phyloP scores from a whole-genome alignment of 2,329 filamentous ascomycete species.

The Colletotrichum sojae region DNA sequence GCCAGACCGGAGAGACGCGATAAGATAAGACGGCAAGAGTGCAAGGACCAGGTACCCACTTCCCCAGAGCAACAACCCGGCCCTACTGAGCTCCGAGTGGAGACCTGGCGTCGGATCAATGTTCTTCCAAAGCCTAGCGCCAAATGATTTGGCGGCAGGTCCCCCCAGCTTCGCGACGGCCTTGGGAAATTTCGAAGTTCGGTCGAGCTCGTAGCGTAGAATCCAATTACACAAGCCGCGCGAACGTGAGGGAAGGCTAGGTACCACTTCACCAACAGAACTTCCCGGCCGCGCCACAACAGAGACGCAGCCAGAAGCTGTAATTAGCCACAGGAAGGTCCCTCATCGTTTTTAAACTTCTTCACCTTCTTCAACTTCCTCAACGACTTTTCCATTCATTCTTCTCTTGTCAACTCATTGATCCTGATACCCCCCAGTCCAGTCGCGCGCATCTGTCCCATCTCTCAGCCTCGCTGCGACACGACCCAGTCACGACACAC shows the following conservation, averaged over 20 bases:
- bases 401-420: constrained; percentile 14
- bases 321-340: constrained; percentile 9
- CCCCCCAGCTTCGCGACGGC: constrained; percentile 54
- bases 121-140: constrained; percentile 56
- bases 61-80: constrained; percentile 7
- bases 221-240: constrained; percentile 35
- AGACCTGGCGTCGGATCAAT: constrained; percentile 48
- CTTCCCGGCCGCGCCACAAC: not conserved
- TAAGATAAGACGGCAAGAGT: too few relatives aligned
- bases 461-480: constrained; percentile 33
- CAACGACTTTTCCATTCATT: constrained; percentile 9
- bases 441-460: constrained; percentile 20
- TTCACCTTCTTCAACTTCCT: not conserved
- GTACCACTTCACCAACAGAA: not conserved
- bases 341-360: not conserved
- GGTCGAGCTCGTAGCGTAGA: constrained; percentile 33
- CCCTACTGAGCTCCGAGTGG: constrained; percentile 29
- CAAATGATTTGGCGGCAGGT: constrained; percentile 57
- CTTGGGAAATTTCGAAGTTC: constrained; percentile 57
- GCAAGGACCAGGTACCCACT: too few relatives aligned
- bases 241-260: constrained; percentile 29
- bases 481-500: constrained; percentile 41
- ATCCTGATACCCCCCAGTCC: constrained; percentile 35
- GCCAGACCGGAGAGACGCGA: constrained; percentile 3
- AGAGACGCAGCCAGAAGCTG: constrained; percentile 3